A percentile compares a stretch with the other conserved stretches of the same genome.
These are phyloP conservation scores for Pleurotus eryngii DNA, from an alignment of 768 basidiomycete genomes.

Conservation along the genomic window DNA sequence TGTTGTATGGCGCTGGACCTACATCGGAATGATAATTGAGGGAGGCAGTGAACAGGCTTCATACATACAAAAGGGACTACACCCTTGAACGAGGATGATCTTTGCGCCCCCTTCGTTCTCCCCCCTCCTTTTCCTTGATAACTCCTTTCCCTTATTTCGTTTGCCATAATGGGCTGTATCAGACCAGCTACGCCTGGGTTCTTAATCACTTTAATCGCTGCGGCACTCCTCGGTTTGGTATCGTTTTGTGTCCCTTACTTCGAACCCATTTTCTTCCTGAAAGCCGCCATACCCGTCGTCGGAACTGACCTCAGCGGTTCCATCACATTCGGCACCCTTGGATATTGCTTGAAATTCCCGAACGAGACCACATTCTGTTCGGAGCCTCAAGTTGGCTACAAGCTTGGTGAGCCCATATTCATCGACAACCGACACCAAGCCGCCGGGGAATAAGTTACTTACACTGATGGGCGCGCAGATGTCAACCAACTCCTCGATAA, in stretches of 20 bases:
- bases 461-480: slow-evolving; percentile 41
- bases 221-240: slow-evolving; percentile 77
- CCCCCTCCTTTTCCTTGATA: background rate
- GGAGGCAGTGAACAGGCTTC: too few species aligned
- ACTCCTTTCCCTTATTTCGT: background rate
- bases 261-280: slow-evolving; percentile 87
- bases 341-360: slow-evolving; percentile 74
- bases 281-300: slow-evolving; percentile 52
- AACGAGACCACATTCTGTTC: slow-evolving; percentile 64
- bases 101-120: background rate
- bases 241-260: slow-evolving; percentile 88
- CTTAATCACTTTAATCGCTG: slow-evolving; percentile 72
- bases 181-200: slow-evolving; percentile 91
- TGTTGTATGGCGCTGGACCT: too few species aligned
- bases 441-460: background rate
- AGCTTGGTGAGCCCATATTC: slow-evolving; percentile 61
- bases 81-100: background rate
- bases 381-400: slow-evolving; percentile 78
- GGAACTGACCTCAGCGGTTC: slow-evolving; percentile 44
- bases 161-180: slow-evolving; percentile 52
- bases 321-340: slow-evolving; percentile 85
- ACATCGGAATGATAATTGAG: too few species aligned
- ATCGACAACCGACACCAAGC: background rate
- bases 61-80: too few species aligned
- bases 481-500: slow-evolving; percentile 79